Evolutionary conservation across 257 asterid species (phyloP), one percentile per base, ranked within the genome.

Genomic region (Solanum neorickii): DNA sequence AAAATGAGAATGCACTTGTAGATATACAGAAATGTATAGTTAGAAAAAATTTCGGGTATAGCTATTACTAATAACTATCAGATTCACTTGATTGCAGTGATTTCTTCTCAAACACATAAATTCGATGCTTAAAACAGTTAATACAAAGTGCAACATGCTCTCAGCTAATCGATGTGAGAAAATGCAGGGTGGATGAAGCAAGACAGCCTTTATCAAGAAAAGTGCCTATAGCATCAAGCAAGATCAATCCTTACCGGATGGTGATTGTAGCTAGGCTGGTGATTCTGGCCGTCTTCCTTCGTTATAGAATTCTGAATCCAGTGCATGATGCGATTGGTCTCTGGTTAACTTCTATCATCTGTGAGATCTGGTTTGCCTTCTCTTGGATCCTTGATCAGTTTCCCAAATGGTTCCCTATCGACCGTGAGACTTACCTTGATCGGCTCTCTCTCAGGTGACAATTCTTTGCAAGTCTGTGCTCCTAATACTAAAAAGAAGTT

Each of bases 331-430:
- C 99, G 49, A 29, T 95, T 69, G 98, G 99, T 83, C 98, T 96
- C 87, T 96, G 99, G 99, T 98, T 96, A 73, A 95, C 99, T 90
- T 96, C 99, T 31, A 93, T 96, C 83, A 87, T 95, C 86, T 96
- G 99, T 88, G 99, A 96, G 90, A 95, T 96, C 90, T 96, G 98
- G 99, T 96, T 96, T 88, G 98, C 99, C 86, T 82, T 94, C 89
- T 96, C 99, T 12, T 96, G 98, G 99, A 95, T 96, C 89, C 98
- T 96, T 16, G 99, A 96, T 94, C 99, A 96, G 94, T 95, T 96
- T 91, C 99, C 99, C 37, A 96, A 96, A 87, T 96, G 99, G 99
- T 94, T 89, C 89, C 99, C 98, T 74, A 94, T 96, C 82, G 95
- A 93, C 69, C 95, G 99, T 7, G 98, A 96, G 94, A 96, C 99